A percentile compares a stretch with the other conserved stretches of the same genome.
Evolutionary conservation across 2,329 filamentous ascomycete genomes (phyloP).

Genomic region (Hypoxylon sp.): DNA sequence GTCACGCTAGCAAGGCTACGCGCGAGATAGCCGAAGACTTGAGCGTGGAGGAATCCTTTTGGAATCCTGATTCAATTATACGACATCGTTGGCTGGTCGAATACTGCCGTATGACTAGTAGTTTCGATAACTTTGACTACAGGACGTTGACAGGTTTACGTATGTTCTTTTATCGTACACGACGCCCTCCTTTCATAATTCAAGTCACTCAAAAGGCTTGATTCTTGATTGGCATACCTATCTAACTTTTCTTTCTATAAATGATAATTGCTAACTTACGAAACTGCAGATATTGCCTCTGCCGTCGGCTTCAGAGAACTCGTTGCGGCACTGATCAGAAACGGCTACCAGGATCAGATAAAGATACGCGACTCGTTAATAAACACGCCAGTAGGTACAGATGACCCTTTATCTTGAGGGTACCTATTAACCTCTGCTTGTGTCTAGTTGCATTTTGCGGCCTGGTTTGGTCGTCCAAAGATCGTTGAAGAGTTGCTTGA

Average conservation of each 20-base stretch:
- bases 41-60: constrained; percentile 58
- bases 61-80: constrained; percentile 56
- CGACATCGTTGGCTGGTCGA: constrained; percentile 59
- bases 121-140: constrained; percentile 53
- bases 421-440: constrained; percentile 10
- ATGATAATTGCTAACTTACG: constrained; percentile 22
- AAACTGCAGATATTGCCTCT: constrained; percentile 55
- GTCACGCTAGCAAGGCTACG: constrained; percentile 60
- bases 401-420: neutral
- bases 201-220: neutral
- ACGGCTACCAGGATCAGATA: constrained; percentile 57
- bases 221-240: neutral
- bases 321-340: constrained; percentile 57
- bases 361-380: constrained; percentile 51
- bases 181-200: neutral
- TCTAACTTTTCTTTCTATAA: neutral
- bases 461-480: constrained; percentile 53
- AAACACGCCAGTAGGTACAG: constrained; percentile 56
- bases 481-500: constrained; percentile 58
- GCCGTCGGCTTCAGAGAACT: constrained; percentile 59
- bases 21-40: constrained; percentile 60
- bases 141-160: constrained; percentile 55
- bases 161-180: constrained; percentile 13
- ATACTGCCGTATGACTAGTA: constrained; percentile 54
- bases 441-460: constrained; percentile 54